Evolutionary conservation across 2,329 filamentous ascomycete genomes (phyloP).

Genomic region (Epichloe uncinata): DNA sequence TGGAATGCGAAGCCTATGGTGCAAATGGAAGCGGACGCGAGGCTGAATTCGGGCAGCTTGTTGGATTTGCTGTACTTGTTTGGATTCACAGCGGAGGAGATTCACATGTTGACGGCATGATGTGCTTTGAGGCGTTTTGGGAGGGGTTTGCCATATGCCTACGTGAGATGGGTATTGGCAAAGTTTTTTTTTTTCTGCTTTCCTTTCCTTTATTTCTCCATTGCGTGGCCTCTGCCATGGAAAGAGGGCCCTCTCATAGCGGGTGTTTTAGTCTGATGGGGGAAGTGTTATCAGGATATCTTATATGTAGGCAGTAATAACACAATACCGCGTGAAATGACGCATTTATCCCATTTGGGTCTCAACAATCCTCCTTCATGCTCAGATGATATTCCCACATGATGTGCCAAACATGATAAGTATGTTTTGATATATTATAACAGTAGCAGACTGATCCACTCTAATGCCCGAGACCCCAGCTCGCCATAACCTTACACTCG

Average conservation of each 20-base stretch:
- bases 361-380: neutral
- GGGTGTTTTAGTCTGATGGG: neutral
- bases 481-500: neutral
- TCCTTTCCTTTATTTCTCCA: neutral
- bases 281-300: neutral
- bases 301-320: neutral
- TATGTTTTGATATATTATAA: neutral
- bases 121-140: neutral
- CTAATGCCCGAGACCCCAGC: neutral
- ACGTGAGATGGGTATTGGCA: neutral
- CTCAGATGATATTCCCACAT: neutral
- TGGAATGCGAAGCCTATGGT: constrained; percentile 78
- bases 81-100: constrained; percentile 55
- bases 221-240: neutral
- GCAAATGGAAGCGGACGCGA: constrained; percentile 60
- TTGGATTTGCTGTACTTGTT: constrained; percentile 62
- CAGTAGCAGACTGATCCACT: neutral
- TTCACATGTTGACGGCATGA: constrained; percentile 13
- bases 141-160: neutral
- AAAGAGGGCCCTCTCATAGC: neutral
- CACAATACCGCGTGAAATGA: neutral
- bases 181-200: neutral
- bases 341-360: neutral
- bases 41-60: constrained; percentile 58
- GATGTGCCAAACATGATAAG: neutral